Conservation (phyloP, 2,329 filamentous ascomycete species). For the Hymenoscyphus occultus region DNA sequence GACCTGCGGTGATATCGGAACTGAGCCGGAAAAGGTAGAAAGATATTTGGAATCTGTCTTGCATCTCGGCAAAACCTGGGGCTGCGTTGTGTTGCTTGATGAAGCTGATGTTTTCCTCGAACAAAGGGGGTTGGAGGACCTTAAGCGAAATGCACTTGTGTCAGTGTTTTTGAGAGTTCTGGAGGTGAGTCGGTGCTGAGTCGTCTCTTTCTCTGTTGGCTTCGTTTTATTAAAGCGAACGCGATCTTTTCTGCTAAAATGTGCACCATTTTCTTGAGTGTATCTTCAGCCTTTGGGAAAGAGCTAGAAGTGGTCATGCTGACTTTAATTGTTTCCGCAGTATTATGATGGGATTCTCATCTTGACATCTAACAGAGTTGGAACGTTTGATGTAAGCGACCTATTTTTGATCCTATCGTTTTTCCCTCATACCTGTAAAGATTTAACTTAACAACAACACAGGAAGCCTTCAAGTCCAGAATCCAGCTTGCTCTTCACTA, state of each 20-base stretch:
- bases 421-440: neutral
- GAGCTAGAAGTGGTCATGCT: too few relatives aligned
- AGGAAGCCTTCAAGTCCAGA: neutral
- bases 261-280: neutral
- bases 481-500: neutral
- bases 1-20: constrained; percentile 66
- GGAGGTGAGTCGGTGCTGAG: neutral
- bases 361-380: constrained; percentile 40
- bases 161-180: constrained; percentile 12
- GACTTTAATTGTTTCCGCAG: neutral
- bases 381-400: constrained; percentile 33
- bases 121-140: constrained; percentile 12
- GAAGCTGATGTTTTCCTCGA: constrained; percentile 31
- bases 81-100: constrained; percentile 27
- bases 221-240: too few relatives aligned
- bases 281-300: too few relatives aligned
- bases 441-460: neutral
- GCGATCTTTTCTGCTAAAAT: neutral
- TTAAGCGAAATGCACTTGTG: constrained; percentile 19
- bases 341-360: constrained; percentile 41
- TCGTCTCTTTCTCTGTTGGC: too few relatives aligned
- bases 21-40: constrained; percentile 62
- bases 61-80: constrained; percentile 20
- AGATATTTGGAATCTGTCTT: constrained; percentile 26
- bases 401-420: too few relatives aligned